Evolutionary conservation across 108 stramenopile species (phyloP), one percentile per base, ranked within the genome.

Genomic region (Skeletonema tropicum): DNA sequence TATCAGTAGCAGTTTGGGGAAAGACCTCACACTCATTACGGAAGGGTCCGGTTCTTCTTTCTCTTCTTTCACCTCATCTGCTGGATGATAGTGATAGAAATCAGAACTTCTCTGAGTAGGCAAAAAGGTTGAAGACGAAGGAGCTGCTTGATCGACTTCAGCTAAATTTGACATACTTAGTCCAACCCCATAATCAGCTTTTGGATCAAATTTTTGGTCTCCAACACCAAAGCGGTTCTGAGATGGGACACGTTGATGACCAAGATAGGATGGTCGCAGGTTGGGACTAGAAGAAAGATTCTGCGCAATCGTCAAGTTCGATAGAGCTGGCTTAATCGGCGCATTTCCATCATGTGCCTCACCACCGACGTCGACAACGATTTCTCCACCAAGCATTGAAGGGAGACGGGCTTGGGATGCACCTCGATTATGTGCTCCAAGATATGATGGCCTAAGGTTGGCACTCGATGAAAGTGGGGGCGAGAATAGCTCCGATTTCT

Each of bases 1-100:
- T 23, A 83, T 74, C 1, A 83, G 39, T 12, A 83, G 32, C 15
- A 83, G 52, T 67, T 83, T 76, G 2, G 83, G 83, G 33, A 80
- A 79, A 32, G 60, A 25, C 38, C 64, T 57, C 31, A 52, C 30
- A 29, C 55, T 38, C 32, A 49, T 29, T 9, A 58, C 45, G 41
- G 52, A 32, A 25, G 42, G 60, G 32, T 60, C 30, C 30, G 46
- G 42, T 55, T 69, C 39, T 57, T 33, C 64, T 52, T 33, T 60
- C 13, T 75, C 74, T 35, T 48, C 38, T 63, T 71, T 26, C 12
- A 42, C 38, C 33, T 70, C 55, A 30, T 66, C 32, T 21, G 45
- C 32, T 21, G 45, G 25, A 15, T 69, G 61, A 41, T 72, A 64
- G 11, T 69, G 61, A 41, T 72, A 64, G 11, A 74, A 33, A 46